Evolutionary conservation across 805 yeast species (phyloP), one percentile per base, ranked within the genome.

Genomic region (Candida manassasensis): DNA sequence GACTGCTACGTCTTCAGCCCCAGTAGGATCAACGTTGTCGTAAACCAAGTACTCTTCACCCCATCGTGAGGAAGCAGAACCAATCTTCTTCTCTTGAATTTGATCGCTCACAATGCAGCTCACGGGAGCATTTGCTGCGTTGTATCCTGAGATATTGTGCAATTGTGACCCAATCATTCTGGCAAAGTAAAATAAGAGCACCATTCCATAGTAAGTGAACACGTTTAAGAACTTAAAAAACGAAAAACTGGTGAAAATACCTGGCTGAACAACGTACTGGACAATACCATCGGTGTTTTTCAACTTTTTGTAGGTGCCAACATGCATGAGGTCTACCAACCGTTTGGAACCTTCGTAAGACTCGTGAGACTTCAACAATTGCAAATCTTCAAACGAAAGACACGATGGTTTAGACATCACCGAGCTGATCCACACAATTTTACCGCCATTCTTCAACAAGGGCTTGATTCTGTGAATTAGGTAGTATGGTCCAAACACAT

Each of bases 401-500:
- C 75, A 79, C 43, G 79, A 76, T 2, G 95, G 84, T 37, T 74
- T 75, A 0, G 95, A 79, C 79, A 87, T 84, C 27, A 85, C 63
- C 29, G 95, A 82, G 2, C 94, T 81, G 25, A 93, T 77, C 96
- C 97, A 89, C 18, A 88, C 65, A 25, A 88, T 66, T 37, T 73
- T 72, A 0, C 93, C 88, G 3, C 82, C 80, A 19, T 63, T 59
- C 2, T 67, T 63, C n/a, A 89, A 59, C 24, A 77, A 59, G 2
- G 76, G 76, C 26, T 68, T 56, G 14, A 90, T 60, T 43, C 75
- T 79, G 46, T 83, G 84, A 36, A 89, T 69, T 35, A 93, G 63
- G 57, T 80, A 93, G 63, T 84, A 89, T 2, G 97, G 97, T 0
- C 95, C 96, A 61, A 93, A 86, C n/a, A 90, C 96, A 53, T 93